phyloP scores from a whole-genome alignment of 1,284 basidiomycete genomes.

The Afroboletus lepidellus region DNA sequence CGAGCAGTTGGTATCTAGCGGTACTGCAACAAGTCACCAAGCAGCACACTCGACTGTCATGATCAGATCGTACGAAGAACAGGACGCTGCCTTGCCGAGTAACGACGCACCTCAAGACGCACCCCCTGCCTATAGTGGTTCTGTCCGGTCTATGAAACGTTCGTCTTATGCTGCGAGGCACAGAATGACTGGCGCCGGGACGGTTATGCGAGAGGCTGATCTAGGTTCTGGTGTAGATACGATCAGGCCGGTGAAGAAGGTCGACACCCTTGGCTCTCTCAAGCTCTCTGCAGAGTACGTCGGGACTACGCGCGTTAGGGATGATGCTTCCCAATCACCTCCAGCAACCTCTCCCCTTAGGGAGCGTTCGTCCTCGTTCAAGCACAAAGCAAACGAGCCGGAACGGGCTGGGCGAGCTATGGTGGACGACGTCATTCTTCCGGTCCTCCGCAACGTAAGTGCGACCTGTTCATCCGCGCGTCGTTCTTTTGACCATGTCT shows the following conservation, averaged over 20 bases:
- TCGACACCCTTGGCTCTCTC: slow-evolving; percentile 78
- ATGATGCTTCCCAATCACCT: slow-evolving; percentile 43
- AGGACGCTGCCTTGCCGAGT: slow-evolving; percentile 39
- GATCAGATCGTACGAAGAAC: slow-evolving; percentile 50
- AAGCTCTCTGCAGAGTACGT: slow-evolving; percentile 79
- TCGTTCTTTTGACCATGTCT: slow-evolving; percentile 16
- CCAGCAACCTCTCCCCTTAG: slow-evolving; percentile 46
- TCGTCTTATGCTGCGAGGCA: slow-evolving; percentile 75
- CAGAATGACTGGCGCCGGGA: slow-evolving; percentile 63
- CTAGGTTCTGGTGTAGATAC: slow-evolving; percentile 84
- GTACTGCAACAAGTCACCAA: slow-evolving; percentile 51
- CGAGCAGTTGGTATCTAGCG: slow-evolving; percentile 40
- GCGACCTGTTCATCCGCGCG: neutral
- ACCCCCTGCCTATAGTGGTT: slow-evolving; percentile 62
- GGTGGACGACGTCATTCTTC: slow-evolving; percentile 79
- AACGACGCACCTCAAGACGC: slow-evolving; percentile 46
- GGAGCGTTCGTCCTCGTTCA: slow-evolving; percentile 39
- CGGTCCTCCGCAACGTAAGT: slow-evolving; percentile 70
- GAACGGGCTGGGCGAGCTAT: slow-evolving; percentile 69
- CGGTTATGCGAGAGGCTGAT: slow-evolving; percentile 76
- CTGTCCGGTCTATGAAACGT: slow-evolving; percentile 54
- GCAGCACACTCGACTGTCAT: slow-evolving; percentile 71
- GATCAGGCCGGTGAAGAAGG: slow-evolving; percentile 89
- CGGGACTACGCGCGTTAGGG: slow-evolving; percentile 60
- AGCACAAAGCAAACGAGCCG: slow-evolving; percentile 51